Conservation (phyloP, 805 yeast genomes). For the Pichia cephalocereana region DNA sequence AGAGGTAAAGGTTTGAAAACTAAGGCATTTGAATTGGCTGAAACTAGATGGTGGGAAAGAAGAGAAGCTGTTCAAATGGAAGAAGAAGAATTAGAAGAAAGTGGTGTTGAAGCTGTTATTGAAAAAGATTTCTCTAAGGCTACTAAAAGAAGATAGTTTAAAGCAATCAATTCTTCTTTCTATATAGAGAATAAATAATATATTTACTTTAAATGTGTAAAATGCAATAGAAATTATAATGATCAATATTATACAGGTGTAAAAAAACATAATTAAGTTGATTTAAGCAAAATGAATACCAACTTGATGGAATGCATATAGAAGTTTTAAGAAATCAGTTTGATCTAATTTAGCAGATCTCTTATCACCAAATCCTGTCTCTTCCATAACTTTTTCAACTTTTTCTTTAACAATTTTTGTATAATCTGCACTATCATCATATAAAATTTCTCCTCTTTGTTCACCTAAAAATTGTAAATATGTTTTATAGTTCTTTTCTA, state of each 20-base stretch:
- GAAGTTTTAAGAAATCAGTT: slow-evolving; percentile 76
- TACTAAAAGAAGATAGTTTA: slow-evolving; percentile 40
- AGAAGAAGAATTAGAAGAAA: slow-evolving; percentile 87
- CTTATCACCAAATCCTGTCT: slow-evolving; percentile 74
- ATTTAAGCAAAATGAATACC: slow-evolving; percentile 88
- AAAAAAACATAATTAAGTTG: not conserved
- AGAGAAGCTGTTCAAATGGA: slow-evolving; percentile 83
- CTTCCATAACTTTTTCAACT: slow-evolving; percentile 62
- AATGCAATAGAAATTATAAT: too few relatives aligned
- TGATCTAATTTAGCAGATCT: slow-evolving; percentile 95
- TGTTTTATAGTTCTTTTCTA: slow-evolving; percentile 83
- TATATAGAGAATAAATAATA: not conserved
- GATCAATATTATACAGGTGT: too few relatives aligned
- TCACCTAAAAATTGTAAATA: slow-evolving; percentile 44
- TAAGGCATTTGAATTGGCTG: slow-evolving; percentile 82
- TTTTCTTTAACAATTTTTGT: slow-evolving; percentile 51
- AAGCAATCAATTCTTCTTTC: not conserved
- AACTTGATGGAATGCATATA: slow-evolving; percentile 92
- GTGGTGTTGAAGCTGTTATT: slow-evolving; percentile 82
- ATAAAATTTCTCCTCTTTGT: slow-evolving; percentile 39
- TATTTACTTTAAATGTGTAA: too few relatives aligned
- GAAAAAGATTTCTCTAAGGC: slow-evolving; percentile 50
- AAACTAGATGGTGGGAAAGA: slow-evolving; percentile 98
- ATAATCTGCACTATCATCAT: slow-evolving; percentile 33
- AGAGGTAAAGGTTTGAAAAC: slow-evolving; percentile 86